Evolutionary conservation across 345 rosid genomes (phyloP).

Genomic region (Brassica carinata): DNA sequence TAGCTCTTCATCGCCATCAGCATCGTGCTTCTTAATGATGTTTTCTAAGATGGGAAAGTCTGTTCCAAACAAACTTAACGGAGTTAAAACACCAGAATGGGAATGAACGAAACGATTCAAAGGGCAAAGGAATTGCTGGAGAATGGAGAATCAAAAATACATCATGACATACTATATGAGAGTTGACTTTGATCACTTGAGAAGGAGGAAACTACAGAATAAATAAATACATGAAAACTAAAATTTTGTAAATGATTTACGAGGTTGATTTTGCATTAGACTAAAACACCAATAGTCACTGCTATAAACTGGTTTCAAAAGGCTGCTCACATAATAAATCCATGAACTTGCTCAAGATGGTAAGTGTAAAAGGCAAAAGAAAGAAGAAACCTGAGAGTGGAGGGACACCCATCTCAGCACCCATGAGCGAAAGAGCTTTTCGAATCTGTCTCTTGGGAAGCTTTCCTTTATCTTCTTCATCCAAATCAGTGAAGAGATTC

Average conservation of each 20-base stretch:
- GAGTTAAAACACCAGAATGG: slow-evolving; percentile 8
- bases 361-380: slow-evolving; percentile 1
- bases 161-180: not conserved
- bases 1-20: slow-evolving; percentile 67
- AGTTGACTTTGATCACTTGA: not conserved
- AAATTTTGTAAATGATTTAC: not conserved
- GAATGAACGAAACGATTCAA: not conserved
- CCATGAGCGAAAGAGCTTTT: slow-evolving; percentile 72
- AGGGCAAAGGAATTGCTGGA: not conserved
- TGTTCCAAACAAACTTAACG: slow-evolving; percentile 39
- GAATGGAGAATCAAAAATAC: not conserved
- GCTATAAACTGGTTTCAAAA: not conserved
- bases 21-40: slow-evolving; percentile 74
- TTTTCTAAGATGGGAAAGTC: slow-evolving; percentile 64
- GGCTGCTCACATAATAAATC: not conserved
- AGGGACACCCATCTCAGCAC: slow-evolving; percentile 88
- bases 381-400: slow-evolving; percentile 64
- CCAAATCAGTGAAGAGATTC: slow-evolving; percentile 84
- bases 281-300: not conserved
- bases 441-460: slow-evolving; percentile 59
- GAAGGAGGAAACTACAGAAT: not conserved
- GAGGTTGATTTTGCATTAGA: not conserved
- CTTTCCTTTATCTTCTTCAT: slow-evolving; percentile 80
- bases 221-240: not conserved
- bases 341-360: not conserved